Evolutionary conservation across 768 basidiomycete species (phyloP), one percentile per base, ranked within the genome.

Genomic region (Botryobasidium botryosum): DNA sequence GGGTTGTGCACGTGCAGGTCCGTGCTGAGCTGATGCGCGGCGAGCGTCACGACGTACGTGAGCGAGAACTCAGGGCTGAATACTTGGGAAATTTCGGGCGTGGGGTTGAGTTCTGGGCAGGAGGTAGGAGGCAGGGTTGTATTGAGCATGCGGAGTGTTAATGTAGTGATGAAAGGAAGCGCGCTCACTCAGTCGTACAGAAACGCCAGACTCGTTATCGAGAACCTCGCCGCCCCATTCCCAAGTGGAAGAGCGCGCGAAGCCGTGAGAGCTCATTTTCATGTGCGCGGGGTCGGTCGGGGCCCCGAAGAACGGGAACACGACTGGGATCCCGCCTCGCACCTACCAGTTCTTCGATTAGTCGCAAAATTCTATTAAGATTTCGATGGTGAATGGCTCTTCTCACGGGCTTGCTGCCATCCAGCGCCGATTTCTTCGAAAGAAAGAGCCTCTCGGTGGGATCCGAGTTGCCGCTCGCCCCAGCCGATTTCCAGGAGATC

Each of bases 251-350:
- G 67, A 86, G 33, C 94, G 67, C 4, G 86, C 92, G 57, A 92
- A 96, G 0, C 94, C 94, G 59, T 97, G 94, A 60, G 94, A 90
- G 4, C 66, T 45, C 4, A 99, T 66, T 37, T 70, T 71, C 18
- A 59, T 52, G 59, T 90, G 84, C 40, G 77, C 82, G 23, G 68
- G 70, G 54, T 24, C 59, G 59, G 68, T 70, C 1, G 92, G 85
- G 0, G 83, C 67, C 3, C 92, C 91, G 55, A 96, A 97, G 63
- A 82, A 86, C 35, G 81, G 79, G 59, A 88, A 94, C 35, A 85
- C 77, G 29, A 77, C 59, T 3, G 64, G 64, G 31, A 64, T 61
- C 33, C 63, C 64, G 31, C 64, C 63, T 47, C 62, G 57, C 42
- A 64, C 61, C 61, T 63, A 46, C 3, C 7, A 38, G 20, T 21